Evolutionary conservation across 768 basidiomycete genomes (phyloP), one percentile per base, ranked within the genome.

Genomic region (Antrodiella citrinella): DNA sequence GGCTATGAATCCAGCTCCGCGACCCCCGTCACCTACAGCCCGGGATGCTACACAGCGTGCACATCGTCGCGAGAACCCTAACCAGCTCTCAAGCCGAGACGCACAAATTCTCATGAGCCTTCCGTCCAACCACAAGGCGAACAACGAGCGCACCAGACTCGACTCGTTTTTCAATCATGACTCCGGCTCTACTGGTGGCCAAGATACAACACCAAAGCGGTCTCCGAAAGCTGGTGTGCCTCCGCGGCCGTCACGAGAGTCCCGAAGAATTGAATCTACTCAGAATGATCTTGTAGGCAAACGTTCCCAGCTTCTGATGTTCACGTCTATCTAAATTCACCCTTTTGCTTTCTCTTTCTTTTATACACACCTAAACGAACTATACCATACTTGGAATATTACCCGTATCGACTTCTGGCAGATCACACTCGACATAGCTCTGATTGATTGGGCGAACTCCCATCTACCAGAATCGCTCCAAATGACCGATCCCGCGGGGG

Each of bases 1-100:
- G 69, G 82, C 93, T 2, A 91, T 98, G 92, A 91, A 90, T 59
- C 94, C 95, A 1, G 87, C 89, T 0, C 94, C 94, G 5, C 79
- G 95, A 11, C 96, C 96, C 0, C 95, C 96, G 1, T 95, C 93
- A 0, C 96, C 96, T 0, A 75, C 80, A 0, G 84, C 87, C 12
- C 82, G 91, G 13, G 91, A 81, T 18, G 91, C 92, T 1, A 91
- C 86, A 0, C 94, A 97, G 65, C 82, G 84, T 40, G 90, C 92
- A 0, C 71, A 89, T 45, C 80, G 91, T 18, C 75, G 91, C 45
- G 90, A 92, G 63, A 86, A 96, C 59, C 82, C 86, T 2, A 83
- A 86, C 62, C 82, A 87, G 58, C 73, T 96, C 13, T 87, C 84
- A 15, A 81, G 76, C 47, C 79, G 88, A 5, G 90, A 91, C 61